phyloP scores from a whole-genome alignment of 257 asterid genomes.

The Solanum piurae region DNA sequence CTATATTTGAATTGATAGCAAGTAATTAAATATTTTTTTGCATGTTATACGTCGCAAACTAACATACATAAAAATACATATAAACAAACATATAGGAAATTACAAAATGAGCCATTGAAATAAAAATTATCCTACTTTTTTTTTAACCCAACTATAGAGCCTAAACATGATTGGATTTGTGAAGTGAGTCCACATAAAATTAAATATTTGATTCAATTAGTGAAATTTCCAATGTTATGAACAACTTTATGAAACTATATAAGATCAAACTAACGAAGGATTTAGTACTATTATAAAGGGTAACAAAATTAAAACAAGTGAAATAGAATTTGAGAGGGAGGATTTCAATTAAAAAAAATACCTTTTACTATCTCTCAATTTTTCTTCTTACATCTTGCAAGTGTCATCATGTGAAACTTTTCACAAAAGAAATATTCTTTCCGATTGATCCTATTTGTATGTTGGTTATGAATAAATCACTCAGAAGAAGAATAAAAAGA shows the following conservation, averaged over 20 bases:
- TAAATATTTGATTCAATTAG: background rate
- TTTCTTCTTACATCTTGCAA: background rate
- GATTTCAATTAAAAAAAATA: background rate
- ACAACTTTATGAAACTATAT: background rate
- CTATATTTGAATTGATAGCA: background rate
- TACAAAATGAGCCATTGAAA: background rate
- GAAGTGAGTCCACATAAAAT: background rate
- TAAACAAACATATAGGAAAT: background rate
- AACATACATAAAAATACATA: background rate
- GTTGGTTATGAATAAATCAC: background rate
- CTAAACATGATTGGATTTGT: background rate
- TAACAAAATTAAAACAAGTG: background rate
- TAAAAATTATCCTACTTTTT: background rate
- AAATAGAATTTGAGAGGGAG: background rate
- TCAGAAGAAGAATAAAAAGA: background rate
- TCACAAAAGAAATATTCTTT: background rate
- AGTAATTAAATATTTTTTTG: background rate
- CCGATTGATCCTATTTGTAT: background rate
- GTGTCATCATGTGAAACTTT: background rate
- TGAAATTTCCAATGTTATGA: background rate
- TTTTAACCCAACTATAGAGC: background rate
- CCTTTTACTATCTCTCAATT: background rate
- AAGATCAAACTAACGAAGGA: too few species aligned
- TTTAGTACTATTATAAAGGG: background rate
- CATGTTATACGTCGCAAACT: background rate